phyloP scores from a whole-genome alignment of 2,329 filamentous ascomycete genomes.

The Pestalotiopsis sp. region DNA sequence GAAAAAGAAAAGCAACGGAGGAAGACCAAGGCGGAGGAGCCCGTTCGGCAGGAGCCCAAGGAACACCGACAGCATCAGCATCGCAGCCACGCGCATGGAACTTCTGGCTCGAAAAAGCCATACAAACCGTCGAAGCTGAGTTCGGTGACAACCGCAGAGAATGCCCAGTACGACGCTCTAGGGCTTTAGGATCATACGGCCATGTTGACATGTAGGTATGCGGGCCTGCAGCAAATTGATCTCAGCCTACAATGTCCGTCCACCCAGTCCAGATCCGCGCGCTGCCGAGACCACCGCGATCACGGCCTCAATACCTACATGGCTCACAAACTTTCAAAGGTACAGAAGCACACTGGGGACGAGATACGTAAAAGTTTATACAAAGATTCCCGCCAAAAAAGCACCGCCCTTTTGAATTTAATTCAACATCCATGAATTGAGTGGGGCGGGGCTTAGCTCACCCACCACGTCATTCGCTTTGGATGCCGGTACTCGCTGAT shows the following conservation, averaged over 20 bases:
- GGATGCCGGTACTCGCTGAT: background rate
- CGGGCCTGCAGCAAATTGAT: background rate
- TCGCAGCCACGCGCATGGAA: background rate
- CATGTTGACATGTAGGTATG: background rate
- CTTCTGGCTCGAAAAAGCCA: slow-evolving; percentile 17
- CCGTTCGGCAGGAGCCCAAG: background rate
- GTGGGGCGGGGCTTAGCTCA: background rate
- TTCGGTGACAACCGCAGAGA: slow-evolving; percentile 16
- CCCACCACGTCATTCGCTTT: background rate
- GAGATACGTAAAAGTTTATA: background rate
- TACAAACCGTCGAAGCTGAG: slow-evolving; percentile 20
- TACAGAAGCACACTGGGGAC: background rate
- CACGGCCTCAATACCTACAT: background rate
- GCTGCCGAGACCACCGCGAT: no score
- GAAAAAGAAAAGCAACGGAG: slow-evolving; percentile 21
- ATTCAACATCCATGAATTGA: background rate
- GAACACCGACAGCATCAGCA: background rate
- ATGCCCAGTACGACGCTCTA: slow-evolving; percentile 34
- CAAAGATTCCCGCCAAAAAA: background rate
- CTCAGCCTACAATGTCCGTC: background rate
- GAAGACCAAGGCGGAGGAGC: slow-evolving; percentile 11
- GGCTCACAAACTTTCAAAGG: background rate
- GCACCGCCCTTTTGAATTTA: background rate
- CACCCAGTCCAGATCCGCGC: no score
- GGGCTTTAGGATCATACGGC: slow-evolving; percentile 27